phyloP scores from a whole-genome alignment of 768 basidiomycete genomes.

The Lepiota brunneoincarnata region DNA sequence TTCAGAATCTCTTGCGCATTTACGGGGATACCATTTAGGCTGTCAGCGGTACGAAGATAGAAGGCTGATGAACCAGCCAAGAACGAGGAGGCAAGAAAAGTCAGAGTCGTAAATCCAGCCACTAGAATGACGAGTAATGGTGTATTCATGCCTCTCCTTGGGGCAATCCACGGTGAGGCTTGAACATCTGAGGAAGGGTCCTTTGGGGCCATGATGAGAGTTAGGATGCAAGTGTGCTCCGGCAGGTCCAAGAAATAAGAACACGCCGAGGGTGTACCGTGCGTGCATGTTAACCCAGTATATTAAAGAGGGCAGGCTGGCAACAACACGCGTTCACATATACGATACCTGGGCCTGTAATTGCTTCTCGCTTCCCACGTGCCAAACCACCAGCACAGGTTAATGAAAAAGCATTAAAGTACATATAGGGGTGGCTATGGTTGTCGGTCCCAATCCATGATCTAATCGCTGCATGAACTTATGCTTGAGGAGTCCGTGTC shows the following conservation, averaged over 20 bases:
- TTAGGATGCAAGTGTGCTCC: not conserved
- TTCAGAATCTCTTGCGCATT: slow-evolving; percentile 30
- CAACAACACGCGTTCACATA: no score
- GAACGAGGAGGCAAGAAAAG: slow-evolving; percentile 7
- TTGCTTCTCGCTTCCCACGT: no score
- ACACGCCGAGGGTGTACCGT: not conserved
- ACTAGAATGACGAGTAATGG: slow-evolving; percentile 7
- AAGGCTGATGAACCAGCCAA: slow-evolving; percentile 2
- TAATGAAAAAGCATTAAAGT: no score
- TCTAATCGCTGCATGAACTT: not conserved
- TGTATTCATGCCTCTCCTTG: not conserved
- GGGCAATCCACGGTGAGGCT: not conserved
- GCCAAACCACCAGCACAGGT: no score
- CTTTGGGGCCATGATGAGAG: slow-evolving; percentile 7
- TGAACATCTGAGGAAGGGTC: slow-evolving; percentile 2
- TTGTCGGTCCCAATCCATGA: no score
- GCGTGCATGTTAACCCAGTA: slow-evolving; percentile 2
- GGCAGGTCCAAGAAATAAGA: slow-evolving; percentile 1
- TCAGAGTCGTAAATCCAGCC: slow-evolving; percentile 11
- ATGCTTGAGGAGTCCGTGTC: slow-evolving; percentile 10
- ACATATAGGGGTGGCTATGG: no score
- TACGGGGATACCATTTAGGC: not conserved
- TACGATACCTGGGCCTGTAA: no score
- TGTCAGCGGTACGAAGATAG: not conserved
- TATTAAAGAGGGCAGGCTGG: not conserved